Evolutionary conservation across 257 asterid species (phyloP), one percentile per base, ranked within the genome.

Genomic region (Orobanche coerulescens): DNA sequence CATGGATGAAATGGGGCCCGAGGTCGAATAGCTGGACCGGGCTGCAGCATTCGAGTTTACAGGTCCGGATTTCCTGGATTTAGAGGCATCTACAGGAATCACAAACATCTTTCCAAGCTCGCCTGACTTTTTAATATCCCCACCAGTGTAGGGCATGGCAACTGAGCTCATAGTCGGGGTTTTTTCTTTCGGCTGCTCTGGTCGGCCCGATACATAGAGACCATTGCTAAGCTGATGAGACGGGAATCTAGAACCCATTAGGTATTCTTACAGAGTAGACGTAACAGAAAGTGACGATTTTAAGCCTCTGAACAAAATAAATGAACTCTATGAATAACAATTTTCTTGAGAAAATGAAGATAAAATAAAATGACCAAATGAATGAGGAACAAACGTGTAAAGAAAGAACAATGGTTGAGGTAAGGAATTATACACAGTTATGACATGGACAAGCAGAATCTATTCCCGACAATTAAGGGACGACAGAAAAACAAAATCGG

Each of bases 201-300:
- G 93, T 54, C 93, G 90, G 54, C 95, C 97, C 0, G 97, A 86
- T 33, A 90, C 95, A 23, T 75, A 84, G 55, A 90, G 95, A 59
- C 95, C 95, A 72, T 81, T 90, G 80, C 95, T 86, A 60, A 90
- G 94, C 81, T 87, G 93, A 78, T 90, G 97, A 40, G 97, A 90
- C 14, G 88, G 97, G 79, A 90, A 90, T 71, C 97, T 76, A 61
- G 95, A 84, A 69, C 95, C 97, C 97, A 90, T 90, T 51, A 9
- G 61, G 62, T 26, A 67, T 65, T 51, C 73, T 67, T 64, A 62
- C 22, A 67, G 59, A 33, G 47, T 16, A 8, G 51, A 63, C 36
- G 69, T 59, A 30, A 58, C 15, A 56, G 53, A 42, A 30, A 68
- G 62, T 46, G 10, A 18, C 47, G 25, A 58, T 50, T 73, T 54